Evolutionary conservation across 805 yeast species (phyloP).

Genomic region (Suhomyces kilbournensis): DNA sequence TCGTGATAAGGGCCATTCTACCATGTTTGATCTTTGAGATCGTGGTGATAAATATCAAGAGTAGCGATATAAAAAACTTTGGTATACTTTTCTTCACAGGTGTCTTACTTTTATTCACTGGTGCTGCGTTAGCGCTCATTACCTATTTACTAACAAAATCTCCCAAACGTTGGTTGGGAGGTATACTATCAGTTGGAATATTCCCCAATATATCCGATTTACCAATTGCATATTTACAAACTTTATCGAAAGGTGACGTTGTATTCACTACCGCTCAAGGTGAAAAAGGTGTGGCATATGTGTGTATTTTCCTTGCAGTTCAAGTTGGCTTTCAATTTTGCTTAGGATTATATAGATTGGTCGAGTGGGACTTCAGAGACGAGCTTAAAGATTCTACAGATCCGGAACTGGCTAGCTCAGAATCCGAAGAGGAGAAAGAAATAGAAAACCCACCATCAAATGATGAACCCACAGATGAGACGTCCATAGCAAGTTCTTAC

Average conservation of each 20-base stretch:
- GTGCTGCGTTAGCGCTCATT: conserved; percentile 44
- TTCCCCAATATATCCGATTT: conserved; percentile 79
- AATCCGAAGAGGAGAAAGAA: conserved; percentile 6
- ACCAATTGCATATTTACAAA: conserved; percentile 80
- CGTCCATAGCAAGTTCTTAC: conserved; percentile 2
- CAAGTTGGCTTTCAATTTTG: conserved; percentile 70
- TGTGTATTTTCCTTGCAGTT: conserved; percentile 70
- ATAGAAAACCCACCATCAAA: conserved; percentile 8
- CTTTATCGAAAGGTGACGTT: conserved; percentile 60
- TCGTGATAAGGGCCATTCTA: conserved; percentile 63
- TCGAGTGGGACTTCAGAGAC: conserved; percentile 66
- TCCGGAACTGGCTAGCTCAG: not conserved
- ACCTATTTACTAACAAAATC: conserved; percentile 53
- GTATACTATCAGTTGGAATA: conserved; percentile 65
- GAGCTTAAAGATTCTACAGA: conserved; percentile 13
- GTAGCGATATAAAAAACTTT: conserved; percentile 64
- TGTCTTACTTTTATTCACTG: conserved; percentile 49
- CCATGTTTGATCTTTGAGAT: conserved; percentile 78
- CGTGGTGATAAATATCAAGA: conserved; percentile 62
- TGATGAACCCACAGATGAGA: not conserved
- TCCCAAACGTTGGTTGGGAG: conserved; percentile 77
- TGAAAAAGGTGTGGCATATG: conserved; percentile 76
- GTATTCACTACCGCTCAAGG: conserved; percentile 58
- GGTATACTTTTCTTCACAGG: conserved; percentile 59
- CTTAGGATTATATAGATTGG: conserved; percentile 67